Evolutionary conservation across 352 stramenopile species (phyloP), one percentile per base, ranked within the genome.

Genomic region (Phytophthora rubi): DNA sequence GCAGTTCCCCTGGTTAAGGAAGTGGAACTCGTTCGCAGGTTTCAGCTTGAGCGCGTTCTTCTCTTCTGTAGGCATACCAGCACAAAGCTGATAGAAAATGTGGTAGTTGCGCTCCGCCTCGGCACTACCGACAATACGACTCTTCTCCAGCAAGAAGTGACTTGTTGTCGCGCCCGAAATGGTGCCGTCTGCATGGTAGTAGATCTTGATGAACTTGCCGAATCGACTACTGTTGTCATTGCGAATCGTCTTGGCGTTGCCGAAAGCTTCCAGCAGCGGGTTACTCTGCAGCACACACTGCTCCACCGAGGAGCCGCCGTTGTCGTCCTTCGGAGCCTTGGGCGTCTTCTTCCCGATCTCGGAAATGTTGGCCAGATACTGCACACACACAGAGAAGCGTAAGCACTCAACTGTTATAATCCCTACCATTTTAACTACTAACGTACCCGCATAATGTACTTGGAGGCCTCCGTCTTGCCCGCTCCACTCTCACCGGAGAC

Each of bases 111-210:
- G 85, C 81, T 99, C 98, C 3, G 93, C 79, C 16, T 96, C 75
- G 4, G 85, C 88, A 76, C 98, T 98, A 26, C 90, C 88, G 1
- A 99, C 90, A 28, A 99, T 96, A 16, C 97, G 94, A 62, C 97
- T 98, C 79, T 99, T 99, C 76, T 99, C 98, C 12, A 99, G 82
- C 49, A 99, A 83, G 72, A 99, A 99, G 32, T 98, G 98, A 65
- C 96, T 98, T 47, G 98, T 97, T 39, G 82, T 97, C n/a, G 93
- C 94, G 12, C 94, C 94, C 1, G 89, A 94, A 65, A 98, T 97
- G 21, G 85, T 94, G 18, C 94, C 95, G 59, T 97, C 89, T 9
- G 72, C 56, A 67, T 98, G 77, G 81, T 98, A 98, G 62, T 89
- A 96, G 60, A 99, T 97, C 63, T 98, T 97, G 79, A 98, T 98